These are phyloP conservation scores for Musa schizocarpa DNA, from an alignment of 176 grass and related monocot genomes.

Conservation along the genomic window DNA sequence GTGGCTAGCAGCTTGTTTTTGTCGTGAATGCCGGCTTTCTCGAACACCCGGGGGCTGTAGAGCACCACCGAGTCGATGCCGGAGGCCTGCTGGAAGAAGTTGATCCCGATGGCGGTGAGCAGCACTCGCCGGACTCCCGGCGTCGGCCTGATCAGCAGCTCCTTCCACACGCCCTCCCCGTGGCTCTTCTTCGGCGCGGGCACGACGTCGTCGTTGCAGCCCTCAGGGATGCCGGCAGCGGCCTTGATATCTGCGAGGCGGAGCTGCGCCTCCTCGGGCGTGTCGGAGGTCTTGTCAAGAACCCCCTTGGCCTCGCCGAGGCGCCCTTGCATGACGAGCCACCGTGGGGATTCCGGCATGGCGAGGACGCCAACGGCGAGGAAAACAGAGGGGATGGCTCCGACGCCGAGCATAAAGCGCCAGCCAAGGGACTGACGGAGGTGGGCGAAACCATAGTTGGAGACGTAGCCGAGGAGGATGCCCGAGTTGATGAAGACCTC, in stretches of 20 bases:
- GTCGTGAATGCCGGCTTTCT: constrained; percentile 38
- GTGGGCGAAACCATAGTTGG: constrained; percentile 54
- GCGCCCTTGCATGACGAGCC: constrained; percentile 70
- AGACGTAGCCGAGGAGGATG: constrained; percentile 75
- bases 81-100: constrained; percentile 91
- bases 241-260: constrained; percentile 58
- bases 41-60: constrained; percentile 68
- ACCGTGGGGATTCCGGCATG: constrained; percentile 83
- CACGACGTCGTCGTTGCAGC: constrained; percentile 56
- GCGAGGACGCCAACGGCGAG: constrained; percentile 48
- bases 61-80: constrained; percentile 80
- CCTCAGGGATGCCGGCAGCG: constrained; percentile 46
- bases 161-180: constrained; percentile 46
- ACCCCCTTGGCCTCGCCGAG: constrained; percentile 53
- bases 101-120: constrained; percentile 39
- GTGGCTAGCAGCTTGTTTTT: constrained; percentile 41
- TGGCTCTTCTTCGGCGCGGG: constrained; percentile 19
- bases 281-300: constrained; percentile 48
- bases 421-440: constrained; percentile 32
- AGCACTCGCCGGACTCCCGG: constrained; percentile 51
- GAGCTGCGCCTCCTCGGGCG: constrained; percentile 48
- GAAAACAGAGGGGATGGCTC: constrained; percentile 52
- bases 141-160: constrained; percentile 44
- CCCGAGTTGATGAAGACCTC: constrained; percentile 91
- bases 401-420: constrained; percentile 76